phyloP scores from a whole-genome alignment of 805 yeast genomes.

The Starmerella apicola region DNA sequence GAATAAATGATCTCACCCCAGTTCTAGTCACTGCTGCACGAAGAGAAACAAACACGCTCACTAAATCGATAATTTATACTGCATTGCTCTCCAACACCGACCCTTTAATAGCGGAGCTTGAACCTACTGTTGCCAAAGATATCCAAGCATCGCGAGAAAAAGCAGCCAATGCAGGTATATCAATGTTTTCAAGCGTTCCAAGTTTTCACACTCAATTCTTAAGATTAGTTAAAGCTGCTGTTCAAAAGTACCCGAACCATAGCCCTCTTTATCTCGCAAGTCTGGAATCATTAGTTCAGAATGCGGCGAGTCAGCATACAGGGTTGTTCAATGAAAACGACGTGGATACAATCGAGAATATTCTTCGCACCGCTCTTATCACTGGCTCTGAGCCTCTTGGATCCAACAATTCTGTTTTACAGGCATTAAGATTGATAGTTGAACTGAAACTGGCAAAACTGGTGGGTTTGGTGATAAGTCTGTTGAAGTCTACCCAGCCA shows the following conservation, averaged over 20 bases:
- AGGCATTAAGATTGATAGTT: background rate
- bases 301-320: too few relatives aligned
- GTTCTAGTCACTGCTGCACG: background rate
- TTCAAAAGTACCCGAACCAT: too few relatives aligned
- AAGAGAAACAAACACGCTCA: conserved; percentile 1
- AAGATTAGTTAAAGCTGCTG: too few relatives aligned
- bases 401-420: background rate
- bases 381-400: too few relatives aligned
- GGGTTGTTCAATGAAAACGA: too few relatives aligned
- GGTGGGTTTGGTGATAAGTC: background rate
- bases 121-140: background rate
- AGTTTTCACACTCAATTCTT: too few relatives aligned
- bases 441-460: background rate
- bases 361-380: too few relatives aligned
- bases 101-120: background rate
- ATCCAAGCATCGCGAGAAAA: background rate
- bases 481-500: background rate
- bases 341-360: too few relatives aligned
- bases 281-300: too few relatives aligned
- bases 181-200: background rate
- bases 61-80: conserved; percentile 3
- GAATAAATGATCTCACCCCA: background rate
- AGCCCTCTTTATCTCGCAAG: too few relatives aligned
- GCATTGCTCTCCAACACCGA: background rate
- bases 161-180: conserved; percentile 1